Conservation (phyloP, 1,139 yeast genomes). For the Hanseniaspora uvarum region DNA sequence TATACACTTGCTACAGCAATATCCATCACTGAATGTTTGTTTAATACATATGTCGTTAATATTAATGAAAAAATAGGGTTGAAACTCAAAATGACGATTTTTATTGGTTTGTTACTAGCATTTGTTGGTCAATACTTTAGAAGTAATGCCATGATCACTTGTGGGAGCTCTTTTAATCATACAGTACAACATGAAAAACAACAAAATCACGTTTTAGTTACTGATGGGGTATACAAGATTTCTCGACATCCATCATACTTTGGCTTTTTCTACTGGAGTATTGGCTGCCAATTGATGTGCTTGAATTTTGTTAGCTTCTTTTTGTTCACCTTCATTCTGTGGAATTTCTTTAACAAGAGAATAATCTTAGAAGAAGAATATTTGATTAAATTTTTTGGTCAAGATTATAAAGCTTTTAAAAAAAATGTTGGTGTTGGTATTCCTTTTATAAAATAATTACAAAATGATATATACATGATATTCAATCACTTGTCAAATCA, state of each 20-base stretch:
- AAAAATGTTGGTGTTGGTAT: conserved; percentile 46
- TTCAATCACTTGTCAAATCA: conserved; percentile 26
- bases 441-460: conserved; percentile 42
- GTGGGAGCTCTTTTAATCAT: conserved; percentile 82
- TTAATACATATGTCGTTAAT: conserved; percentile 36
- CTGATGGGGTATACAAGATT: conserved; percentile 56
- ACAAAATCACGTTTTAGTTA: conserved; percentile 54
- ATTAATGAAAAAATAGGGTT: conserved; percentile 23
- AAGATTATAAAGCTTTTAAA: conserved; percentile 48
- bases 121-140: conserved; percentile 57
- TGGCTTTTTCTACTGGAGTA: conserved; percentile 90
- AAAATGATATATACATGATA: neutral
- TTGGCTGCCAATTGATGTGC: conserved; percentile 68
- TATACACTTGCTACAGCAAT: conserved; percentile 55
- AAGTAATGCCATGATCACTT: conserved; percentile 74
- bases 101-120: conserved; percentile 41
- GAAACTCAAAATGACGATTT: conserved; percentile 21
- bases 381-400: conserved; percentile 58
- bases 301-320: conserved; percentile 49
- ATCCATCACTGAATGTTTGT: conserved; percentile 41
- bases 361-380: conserved; percentile 60
- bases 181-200: conserved; percentile 48
- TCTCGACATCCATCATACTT: conserved; percentile 83
- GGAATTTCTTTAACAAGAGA: conserved; percentile 58
- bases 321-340: conserved; percentile 43